A percentile compares a stretch with the other conserved stretches of the same genome.
Conservation (phyloP, 2,329 filamentous ascomycete species). For the Penicillium aurantiogriseum region DNA sequence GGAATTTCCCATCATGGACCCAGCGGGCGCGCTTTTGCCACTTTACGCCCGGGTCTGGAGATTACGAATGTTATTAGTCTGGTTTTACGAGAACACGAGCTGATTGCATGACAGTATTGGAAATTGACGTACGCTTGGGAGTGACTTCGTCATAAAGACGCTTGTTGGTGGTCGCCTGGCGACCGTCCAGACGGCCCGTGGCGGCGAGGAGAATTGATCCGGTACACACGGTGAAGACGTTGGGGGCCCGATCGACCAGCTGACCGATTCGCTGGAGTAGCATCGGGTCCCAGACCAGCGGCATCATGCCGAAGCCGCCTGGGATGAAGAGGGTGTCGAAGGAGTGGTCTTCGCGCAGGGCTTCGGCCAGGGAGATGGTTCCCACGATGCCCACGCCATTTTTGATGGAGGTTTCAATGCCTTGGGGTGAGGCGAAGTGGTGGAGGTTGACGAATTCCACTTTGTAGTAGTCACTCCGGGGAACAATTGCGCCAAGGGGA, state of each 20-base stretch:
- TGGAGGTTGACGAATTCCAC: background rate
- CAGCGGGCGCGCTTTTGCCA: too few relatives aligned
- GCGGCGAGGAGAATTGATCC: background rate
- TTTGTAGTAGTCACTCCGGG: background rate
- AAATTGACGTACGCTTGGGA: background rate
- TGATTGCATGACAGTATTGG: too few relatives aligned
- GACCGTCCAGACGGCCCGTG: background rate
- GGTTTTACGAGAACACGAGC: too few relatives aligned
- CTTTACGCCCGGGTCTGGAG: too few relatives aligned
- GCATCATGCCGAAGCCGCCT: too few relatives aligned
- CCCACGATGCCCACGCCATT: background rate
- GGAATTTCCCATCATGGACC: too few relatives aligned
- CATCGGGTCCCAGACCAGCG: too few relatives aligned
- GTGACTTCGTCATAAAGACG: background rate
- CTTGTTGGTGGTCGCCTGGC: background rate
- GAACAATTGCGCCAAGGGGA: background rate
- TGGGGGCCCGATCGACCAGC: too few relatives aligned
- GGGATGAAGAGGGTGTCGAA: too few relatives aligned
- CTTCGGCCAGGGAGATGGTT: background rate
- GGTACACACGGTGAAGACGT: constrained; percentile 1
- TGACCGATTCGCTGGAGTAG: too few relatives aligned
- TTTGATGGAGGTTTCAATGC: background rate
- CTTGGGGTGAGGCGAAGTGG: background rate
- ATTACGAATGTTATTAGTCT: too few relatives aligned
- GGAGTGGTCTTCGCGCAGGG: background rate